Evolutionary conservation across 306 rosid genomes (phyloP), one percentile per base, ranked within the genome.

Genomic region (Rosa persica): DNA sequence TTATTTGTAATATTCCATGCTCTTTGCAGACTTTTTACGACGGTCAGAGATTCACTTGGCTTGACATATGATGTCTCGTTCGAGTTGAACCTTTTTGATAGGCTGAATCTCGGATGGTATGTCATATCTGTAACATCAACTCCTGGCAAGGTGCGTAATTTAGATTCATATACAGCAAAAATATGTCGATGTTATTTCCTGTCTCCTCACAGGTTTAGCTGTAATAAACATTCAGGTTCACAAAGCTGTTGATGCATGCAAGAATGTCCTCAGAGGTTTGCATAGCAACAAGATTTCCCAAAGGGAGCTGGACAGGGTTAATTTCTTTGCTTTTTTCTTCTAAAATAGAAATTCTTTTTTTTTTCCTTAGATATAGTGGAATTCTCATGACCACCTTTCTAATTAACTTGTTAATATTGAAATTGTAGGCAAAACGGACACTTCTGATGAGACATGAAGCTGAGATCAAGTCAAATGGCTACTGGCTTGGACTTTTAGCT

Each of bases 401-500:
- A 60, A 19, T 47, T 27, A 55, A 60, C 64, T 68, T 48, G 69
- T 76, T 70, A 8, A 58, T 82, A 51, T 82, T 72, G 74, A 74
- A 79, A 68, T 75, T 76, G 79, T 72, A 95, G 98, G 98, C 98
- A 67, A 95, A 81, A 75, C 89, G 97, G 70, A 95, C 98, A 67
- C 93, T 95, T 84, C 88, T 95, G 74, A 94, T 94, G 97, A 91
- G 98, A 74, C 96, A 95, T 80, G 98, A 95, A 86, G 98, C 98
- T 78, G 98, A 95, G 89, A 89, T 95, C 15, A 95, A 92, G 86
- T 95, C 98, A 70, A 95, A 95, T 88, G 97, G 93, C 42, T 92
- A 92, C 82, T 92, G 98, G 98, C 91, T 95, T 84, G 98, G 98
- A 80, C 85, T 95, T 80, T 84, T 95, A 80, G 97, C 97, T 78